These are phyloP conservation scores for Suillus spraguei DNA, from an alignment of 768 basidiomycete genomes.

Conservation along the genomic window DNA sequence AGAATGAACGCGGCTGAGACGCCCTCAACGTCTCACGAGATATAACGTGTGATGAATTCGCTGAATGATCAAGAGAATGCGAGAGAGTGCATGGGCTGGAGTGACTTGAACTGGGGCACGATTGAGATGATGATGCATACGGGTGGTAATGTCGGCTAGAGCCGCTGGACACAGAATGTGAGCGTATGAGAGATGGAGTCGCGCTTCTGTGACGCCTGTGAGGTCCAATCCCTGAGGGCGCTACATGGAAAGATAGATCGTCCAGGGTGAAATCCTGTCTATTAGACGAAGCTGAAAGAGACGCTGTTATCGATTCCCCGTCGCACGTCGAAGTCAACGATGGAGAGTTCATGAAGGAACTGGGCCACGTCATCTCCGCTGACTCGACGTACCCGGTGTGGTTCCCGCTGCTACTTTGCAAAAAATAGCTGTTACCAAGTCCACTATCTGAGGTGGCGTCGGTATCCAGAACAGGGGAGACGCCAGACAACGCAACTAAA, in stretches of 20 bases:
- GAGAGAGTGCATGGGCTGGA: slow-evolving; percentile 33
- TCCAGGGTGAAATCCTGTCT: slow-evolving; percentile 56
- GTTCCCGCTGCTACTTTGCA: slow-evolving; percentile 20
- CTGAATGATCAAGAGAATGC: slow-evolving; percentile 31
- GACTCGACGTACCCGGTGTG: slow-evolving; percentile 25
- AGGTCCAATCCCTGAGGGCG: slow-evolving; percentile 51
- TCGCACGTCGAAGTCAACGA: slow-evolving; percentile 31
- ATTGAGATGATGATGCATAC: slow-evolving; percentile 42
- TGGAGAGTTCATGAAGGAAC: slow-evolving; percentile 21
- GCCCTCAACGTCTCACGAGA: slow-evolving; percentile 15
- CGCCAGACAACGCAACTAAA: slow-evolving; percentile 39
- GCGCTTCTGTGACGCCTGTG: slow-evolving; percentile 73
- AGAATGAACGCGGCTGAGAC: slow-evolving; percentile 26
- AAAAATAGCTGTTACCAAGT: slow-evolving; percentile 29
- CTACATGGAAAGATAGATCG: slow-evolving; percentile 38
- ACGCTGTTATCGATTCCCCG: slow-evolving; percentile 45
- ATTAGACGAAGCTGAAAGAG: slow-evolving; percentile 65
- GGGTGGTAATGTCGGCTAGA: slow-evolving; percentile 58
- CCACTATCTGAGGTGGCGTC: slow-evolving; percentile 20
- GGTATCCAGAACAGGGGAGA: slow-evolving; percentile 22
- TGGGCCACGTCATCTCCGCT: slow-evolving; percentile 28
- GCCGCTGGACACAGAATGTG: slow-evolving; percentile 48
- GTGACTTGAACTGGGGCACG: slow-evolving; percentile 31
- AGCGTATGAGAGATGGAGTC: slow-evolving; percentile 66
- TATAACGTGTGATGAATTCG: slow-evolving; percentile 23